Evolutionary conservation across 495 filamentous ascomycete genomes (phyloP).

Genomic region (Penicillium parvum): DNA sequence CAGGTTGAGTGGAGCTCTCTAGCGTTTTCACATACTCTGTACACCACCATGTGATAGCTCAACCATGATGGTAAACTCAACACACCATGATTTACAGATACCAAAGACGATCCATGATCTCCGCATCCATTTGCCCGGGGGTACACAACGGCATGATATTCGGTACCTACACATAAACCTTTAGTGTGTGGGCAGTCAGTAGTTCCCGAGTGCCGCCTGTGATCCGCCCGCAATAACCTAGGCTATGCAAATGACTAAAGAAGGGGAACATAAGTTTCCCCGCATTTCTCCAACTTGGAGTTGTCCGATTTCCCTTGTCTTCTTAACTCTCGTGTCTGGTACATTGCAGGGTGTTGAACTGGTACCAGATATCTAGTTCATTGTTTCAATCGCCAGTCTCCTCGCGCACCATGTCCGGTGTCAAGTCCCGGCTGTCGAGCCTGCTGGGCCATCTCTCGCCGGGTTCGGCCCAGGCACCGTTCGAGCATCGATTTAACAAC

Average conservation of each 20-base stretch:
- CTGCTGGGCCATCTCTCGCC: conserved; percentile 59
- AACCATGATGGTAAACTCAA: no score
- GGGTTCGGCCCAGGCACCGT: conserved; percentile 27
- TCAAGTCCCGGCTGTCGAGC: conserved; percentile 54
- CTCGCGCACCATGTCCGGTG: conserved; percentile 44
- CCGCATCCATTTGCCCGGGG: no score
- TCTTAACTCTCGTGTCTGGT: background rate
- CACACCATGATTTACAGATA: no score
- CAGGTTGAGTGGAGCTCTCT: no score
- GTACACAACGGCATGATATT: no score
- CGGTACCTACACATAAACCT: no score
- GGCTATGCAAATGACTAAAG: conserved; percentile 1
- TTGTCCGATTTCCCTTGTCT: background rate
- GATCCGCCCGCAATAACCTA: background rate
- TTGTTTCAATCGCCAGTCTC: background rate
- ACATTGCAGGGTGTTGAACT: no score
- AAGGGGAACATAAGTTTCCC: background rate
- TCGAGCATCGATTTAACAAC: conserved; percentile 57
- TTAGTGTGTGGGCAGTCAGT: no score
- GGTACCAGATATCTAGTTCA: no score
- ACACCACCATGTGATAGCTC: no score
- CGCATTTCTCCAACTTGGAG: conserved; percentile 1
- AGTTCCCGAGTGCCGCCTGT: background rate
- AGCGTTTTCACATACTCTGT: no score
- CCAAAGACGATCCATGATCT: no score